Evolutionary conservation across 1,284 basidiomycete species (phyloP), one percentile per base, ranked within the genome.

Genomic region (Apiotrichum laibachii): DNA sequence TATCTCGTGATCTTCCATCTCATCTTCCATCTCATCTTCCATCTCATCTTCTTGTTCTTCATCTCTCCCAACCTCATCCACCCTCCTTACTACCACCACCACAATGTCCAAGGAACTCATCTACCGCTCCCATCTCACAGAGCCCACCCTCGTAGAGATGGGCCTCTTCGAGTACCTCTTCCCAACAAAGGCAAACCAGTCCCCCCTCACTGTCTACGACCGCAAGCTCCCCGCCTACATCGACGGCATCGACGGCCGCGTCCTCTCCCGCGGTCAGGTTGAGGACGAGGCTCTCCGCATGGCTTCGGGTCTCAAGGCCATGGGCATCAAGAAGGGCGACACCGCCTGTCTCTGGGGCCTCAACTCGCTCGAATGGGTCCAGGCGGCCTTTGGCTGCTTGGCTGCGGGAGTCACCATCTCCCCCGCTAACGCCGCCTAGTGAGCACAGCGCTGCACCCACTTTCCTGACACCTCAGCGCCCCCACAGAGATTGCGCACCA

Each of bases 341-440:
- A 68, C 73, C 0, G 71, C 67, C 2, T 67, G 67, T 47, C 59
- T 79, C 40, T 79, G 77, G 59, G 69, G 75, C 8, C 65, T 78
- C 7, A 89, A 90, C 72, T 83, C 80, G 18, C 66, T 89, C 39
- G 79, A 80, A 26, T 89, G 85, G 82, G 85, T 87, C 0, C 77
- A 86, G 46, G 81, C 83, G 15, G 69, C 86, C 7, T 82, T 85
- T 46, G 88, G 85, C 2, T 68, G 80, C 81, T 65, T 77, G 50
- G 72, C 73, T 5, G 65, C 67, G 2, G 72, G 70, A 1, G 50
- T 70, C 12, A 57, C 72, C 11, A 66, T 72, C 9, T 73, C 73
- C 3, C 72, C 74, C 1, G 73, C 71, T 13, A 78, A 75, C 55
- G 70, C 69, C 37, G 72, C 65, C 19, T 77, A 72, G 72, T 75